Percentiles rank a stretch among this genome's conserved stretches.
These are phyloP conservation scores for Durio zibethinus DNA, from an alignment of 345 rosid species.

Conservation along the genomic window DNA sequence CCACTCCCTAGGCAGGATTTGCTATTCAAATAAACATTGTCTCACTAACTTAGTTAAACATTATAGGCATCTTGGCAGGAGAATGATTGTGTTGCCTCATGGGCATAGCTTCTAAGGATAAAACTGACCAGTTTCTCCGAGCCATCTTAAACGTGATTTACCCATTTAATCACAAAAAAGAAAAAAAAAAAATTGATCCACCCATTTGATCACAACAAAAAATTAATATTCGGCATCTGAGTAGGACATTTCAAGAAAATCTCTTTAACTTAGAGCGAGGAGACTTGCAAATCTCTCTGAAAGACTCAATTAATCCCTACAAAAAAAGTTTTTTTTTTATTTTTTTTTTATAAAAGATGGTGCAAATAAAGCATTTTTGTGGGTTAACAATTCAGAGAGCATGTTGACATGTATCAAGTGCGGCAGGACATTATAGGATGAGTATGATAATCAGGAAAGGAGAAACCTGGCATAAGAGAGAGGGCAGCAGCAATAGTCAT, in stretches of 20 bases:
- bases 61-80: not conserved
- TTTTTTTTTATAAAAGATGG: too few relatives aligned
- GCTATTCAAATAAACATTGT: not conserved
- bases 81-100: not conserved
- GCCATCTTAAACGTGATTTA: not conserved
- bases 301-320: not conserved
- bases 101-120: not conserved
- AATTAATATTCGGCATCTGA: too few relatives aligned
- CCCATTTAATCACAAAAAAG: not conserved
- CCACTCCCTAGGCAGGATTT: not conserved
- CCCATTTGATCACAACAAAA: too few relatives aligned
- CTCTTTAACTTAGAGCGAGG: not conserved
- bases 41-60: not conserved
- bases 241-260: too few relatives aligned
- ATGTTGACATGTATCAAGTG: not conserved
- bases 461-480: conserved; percentile 67
- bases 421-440: not conserved
- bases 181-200: too few relatives aligned
- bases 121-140: not conserved
- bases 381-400: not conserved
- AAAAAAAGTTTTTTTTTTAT: too few relatives aligned
- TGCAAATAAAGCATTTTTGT: not conserved
- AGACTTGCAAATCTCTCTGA: not conserved
- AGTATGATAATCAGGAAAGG: not conserved
- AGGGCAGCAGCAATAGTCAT: conserved; percentile 58